Conservation (phyloP, 768 basidiomycete species). For the Tulasnella calospora region DNA sequence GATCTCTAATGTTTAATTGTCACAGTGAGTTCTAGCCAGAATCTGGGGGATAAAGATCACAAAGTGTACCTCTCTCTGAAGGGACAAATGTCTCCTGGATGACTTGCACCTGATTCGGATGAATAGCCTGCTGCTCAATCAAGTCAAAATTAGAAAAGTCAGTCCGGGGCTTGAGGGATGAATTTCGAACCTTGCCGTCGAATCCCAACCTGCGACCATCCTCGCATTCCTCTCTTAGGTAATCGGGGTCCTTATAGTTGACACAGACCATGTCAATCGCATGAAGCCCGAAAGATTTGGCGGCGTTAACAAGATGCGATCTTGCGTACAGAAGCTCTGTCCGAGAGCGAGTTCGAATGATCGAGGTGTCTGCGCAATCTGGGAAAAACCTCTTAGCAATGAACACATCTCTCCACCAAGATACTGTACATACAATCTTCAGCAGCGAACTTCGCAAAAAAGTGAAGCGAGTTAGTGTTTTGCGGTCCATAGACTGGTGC, state of each 20-base stretch:
- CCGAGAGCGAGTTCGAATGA: constrained; percentile 69
- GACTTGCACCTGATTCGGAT: constrained; percentile 71
- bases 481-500: not conserved
- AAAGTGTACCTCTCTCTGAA: constrained; percentile 51
- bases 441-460: constrained; percentile 68
- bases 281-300: constrained; percentile 75
- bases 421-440: constrained; percentile 68
- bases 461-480: not conserved
- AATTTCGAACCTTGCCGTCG: constrained; percentile 66
- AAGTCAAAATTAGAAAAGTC: not conserved
- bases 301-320: constrained; percentile 72
- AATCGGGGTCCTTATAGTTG: constrained; percentile 69
- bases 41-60: not conserved
- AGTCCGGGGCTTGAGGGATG: not conserved
- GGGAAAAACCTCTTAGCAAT: not conserved
- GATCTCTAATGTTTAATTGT: constrained; percentile 52
- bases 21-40: not conserved
- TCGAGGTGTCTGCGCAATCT: constrained; percentile 88
- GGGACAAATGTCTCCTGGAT: constrained; percentile 81
- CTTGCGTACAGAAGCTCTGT: constrained; percentile 78
- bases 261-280: constrained; percentile 96
- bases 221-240: constrained; percentile 64
- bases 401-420: not conserved
- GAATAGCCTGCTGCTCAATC: constrained; percentile 79
- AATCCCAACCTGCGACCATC: constrained; percentile 83